These are phyloP conservation scores for Sisymbrium altissimum DNA, from an alignment of 345 rosid species.

Conservation along the genomic window DNA sequence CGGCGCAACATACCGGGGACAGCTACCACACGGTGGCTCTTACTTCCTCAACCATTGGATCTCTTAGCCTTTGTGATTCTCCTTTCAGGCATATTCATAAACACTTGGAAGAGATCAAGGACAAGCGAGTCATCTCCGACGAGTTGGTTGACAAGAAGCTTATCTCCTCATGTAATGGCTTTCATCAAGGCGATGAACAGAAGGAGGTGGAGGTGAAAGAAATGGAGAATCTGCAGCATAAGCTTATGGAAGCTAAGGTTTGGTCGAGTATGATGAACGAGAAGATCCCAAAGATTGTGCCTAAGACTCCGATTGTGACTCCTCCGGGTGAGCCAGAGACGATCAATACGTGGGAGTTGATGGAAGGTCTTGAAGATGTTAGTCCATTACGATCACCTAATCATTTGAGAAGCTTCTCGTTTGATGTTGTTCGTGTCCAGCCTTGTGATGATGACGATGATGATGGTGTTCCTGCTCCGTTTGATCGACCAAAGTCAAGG, in stretches of 20 bases:
- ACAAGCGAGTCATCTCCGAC: constrained; percentile 8
- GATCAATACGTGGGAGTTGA: constrained; percentile 85
- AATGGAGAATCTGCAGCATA: constrained; percentile 16
- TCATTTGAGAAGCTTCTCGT: constrained; percentile 72
- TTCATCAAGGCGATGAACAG: not conserved
- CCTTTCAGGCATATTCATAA: constrained; percentile 16
- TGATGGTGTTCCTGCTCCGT: not conserved
- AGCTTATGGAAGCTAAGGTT: constrained; percentile 62
- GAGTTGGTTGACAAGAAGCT: constrained; percentile 4
- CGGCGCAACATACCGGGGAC: constrained; percentile 56
- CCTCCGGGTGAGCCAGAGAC: constrained; percentile 96
- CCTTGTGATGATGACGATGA: constrained; percentile 17
- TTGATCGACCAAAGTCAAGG: constrained; percentile 41
- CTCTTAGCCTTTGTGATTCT: constrained; percentile 46
- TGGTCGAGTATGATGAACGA: constrained; percentile 85
- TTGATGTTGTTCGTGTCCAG: constrained; percentile 41
- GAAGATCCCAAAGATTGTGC: constrained; percentile 58
- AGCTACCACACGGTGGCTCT: constrained; percentile 82
- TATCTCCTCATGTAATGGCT: not conserved
- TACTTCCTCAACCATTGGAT: constrained; percentile 72
- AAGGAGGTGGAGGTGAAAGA: not conserved
- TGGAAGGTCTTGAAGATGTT: constrained; percentile 86
- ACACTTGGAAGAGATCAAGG: constrained; percentile 14
- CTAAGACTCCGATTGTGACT: constrained; percentile 66
- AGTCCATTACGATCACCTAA: constrained; percentile 36